Evolutionary conservation across 495 filamentous ascomycete species (phyloP), one percentile per base, ranked within the genome.

Genomic region (Penicillium canescens): DNA sequence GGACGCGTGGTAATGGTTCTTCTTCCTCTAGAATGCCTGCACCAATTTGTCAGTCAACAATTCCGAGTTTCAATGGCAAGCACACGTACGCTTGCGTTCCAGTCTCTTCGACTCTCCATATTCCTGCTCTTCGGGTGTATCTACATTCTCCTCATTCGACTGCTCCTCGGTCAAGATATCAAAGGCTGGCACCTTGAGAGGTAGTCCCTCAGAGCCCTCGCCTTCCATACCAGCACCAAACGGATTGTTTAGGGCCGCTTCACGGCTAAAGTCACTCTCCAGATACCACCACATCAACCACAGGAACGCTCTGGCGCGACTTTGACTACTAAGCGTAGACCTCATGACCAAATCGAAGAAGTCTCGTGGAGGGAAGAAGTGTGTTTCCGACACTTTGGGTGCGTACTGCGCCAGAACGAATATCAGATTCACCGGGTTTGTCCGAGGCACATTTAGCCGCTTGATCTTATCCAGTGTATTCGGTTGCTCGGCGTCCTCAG

Each of bases 241-340:
- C 0, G 94, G 94, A 68, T 98, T 98, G 51, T 88, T 85, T 37
- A 86, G 74, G 36, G 91, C 90, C 48, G 86, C 89, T 56, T 96
- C 88, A 43, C 82, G 78, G 4, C 86, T 86, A 63, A 96, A 97
- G 66, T 98, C 89, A 46, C 92, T 93, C 72, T 98, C 95, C n/a
- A 98, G 78, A 69, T 98, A 98, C 78, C 90, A 96, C 94, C 94
- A 98, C 86, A 98, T 96, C 54, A 98, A 69, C 94, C 94, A 98
- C 13, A 98, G 73, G 65, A 98, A 98, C 2, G 92, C 93, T 46
- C 73, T 87, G 1, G 95, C 94, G 50, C 94, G 82, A 61, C 87
- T 93, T 61, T 78, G 73, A 66, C 92, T 96, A 47, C 88, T 92
- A 23, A 92, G 78, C 18, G 87, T 88, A 3, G 84, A 84, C 60